Percentiles rank a stretch among this genome's conserved stretches.
Evolutionary conservation across 768 basidiomycete genomes (phyloP).

Genomic region (Calocybe gangraenosa): DNA sequence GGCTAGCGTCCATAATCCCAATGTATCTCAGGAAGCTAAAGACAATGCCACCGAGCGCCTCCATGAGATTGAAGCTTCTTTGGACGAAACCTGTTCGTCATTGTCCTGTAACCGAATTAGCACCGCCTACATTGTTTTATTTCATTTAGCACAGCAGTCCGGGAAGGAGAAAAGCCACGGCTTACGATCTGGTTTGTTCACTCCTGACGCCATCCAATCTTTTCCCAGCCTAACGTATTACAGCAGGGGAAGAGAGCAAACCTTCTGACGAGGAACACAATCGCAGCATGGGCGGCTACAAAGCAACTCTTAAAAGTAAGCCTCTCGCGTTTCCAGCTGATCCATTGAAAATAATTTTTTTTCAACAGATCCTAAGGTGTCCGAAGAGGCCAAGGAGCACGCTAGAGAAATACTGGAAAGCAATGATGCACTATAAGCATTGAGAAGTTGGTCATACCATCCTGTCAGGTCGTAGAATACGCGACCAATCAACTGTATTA

Average conservation of each 20-base stretch:
- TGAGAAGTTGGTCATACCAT: too few relatives aligned
- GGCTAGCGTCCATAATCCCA: slow-evolving; percentile 51
- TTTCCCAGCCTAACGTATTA: too few relatives aligned
- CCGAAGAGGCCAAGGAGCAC: slow-evolving; percentile 15
- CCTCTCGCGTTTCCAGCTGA: background rate
- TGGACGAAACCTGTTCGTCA: background rate
- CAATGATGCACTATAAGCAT: slow-evolving; percentile 7
- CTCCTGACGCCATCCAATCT: too few relatives aligned
- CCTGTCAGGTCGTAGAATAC: too few relatives aligned
- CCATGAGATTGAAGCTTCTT: slow-evolving; percentile 21
- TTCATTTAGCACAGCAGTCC: too few relatives aligned
- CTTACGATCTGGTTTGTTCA: too few relatives aligned
- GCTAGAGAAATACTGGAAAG: slow-evolving; percentile 12
- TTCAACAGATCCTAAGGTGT: slow-evolving; percentile 13
- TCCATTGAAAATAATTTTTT: background rate
- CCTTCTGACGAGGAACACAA: too few relatives aligned
- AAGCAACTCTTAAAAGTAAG: slow-evolving; percentile 48
- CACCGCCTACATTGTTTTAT: too few relatives aligned
- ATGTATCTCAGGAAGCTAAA: slow-evolving; percentile 50
- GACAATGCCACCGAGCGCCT: slow-evolving; percentile 40
- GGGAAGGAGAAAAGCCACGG: too few relatives aligned
- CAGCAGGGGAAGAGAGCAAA: too few relatives aligned
- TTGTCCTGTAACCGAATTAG: too few relatives aligned
- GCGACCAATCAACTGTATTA: too few relatives aligned
- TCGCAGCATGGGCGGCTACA: slow-evolving; percentile 52